phyloP scores from a whole-genome alignment of 2,329 filamentous ascomycete species.

The Cadophora gregata region DNA sequence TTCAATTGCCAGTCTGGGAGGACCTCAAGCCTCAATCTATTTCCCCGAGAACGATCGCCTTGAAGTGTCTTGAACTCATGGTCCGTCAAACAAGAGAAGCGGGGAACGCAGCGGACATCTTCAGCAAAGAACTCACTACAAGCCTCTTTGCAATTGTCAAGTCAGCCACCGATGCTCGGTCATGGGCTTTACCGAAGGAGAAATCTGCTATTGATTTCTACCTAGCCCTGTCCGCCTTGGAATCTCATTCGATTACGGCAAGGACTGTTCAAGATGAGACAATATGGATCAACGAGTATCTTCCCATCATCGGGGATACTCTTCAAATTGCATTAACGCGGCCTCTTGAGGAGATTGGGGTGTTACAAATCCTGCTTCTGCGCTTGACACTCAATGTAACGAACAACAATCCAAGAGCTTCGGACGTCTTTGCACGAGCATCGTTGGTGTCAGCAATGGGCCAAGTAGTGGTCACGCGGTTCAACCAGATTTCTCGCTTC shows the following conservation, averaged over 20 bases:
- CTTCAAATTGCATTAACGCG: slow-evolving; percentile 48
- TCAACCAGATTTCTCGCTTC: slow-evolving; percentile 54
- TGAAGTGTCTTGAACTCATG: slow-evolving; percentile 67
- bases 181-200: slow-evolving; percentile 37
- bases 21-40: slow-evolving; percentile 55
- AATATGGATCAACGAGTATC: slow-evolving; percentile 55
- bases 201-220: slow-evolving; percentile 47
- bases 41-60: slow-evolving; percentile 66
- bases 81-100: slow-evolving; percentile 56
- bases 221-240: slow-evolving; percentile 57
- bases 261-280: slow-evolving; percentile 51
- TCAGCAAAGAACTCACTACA: slow-evolving; percentile 56
- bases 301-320: slow-evolving; percentile 58
- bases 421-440: slow-evolving; percentile 70
- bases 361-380: slow-evolving; percentile 47
- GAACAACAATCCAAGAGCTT: slow-evolving; percentile 76
- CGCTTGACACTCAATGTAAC: slow-evolving; percentile 84
- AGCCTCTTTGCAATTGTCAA: slow-evolving; percentile 54
- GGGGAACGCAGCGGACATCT: slow-evolving; percentile 55
- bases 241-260: slow-evolving; percentile 57
- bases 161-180: slow-evolving; percentile 33
- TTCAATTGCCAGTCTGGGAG: slow-evolving; percentile 65
- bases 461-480: slow-evolving; percentile 57
- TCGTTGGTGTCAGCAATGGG: slow-evolving; percentile 58
- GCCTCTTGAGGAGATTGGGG: slow-evolving; percentile 47